Evolutionary conservation across 257 asterid genomes (phyloP).

Genomic region (Schizonepeta tenuifolia): DNA sequence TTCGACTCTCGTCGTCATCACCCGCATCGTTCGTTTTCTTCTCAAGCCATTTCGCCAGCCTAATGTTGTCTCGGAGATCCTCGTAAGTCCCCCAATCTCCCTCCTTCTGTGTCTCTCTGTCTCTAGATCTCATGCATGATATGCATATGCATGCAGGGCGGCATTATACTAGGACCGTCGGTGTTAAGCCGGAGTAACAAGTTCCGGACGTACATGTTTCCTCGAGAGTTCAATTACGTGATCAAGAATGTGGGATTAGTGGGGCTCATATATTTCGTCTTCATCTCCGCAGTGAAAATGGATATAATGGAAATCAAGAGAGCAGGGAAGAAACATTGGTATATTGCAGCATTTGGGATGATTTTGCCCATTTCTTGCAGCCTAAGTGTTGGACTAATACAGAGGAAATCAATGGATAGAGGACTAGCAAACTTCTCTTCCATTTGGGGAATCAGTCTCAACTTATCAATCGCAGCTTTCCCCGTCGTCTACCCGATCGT

Average conservation of each 20-base stretch:
- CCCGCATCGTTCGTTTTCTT: slow-evolving; percentile 48
- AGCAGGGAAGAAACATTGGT: slow-evolving; percentile 60
- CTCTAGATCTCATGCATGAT: not conserved
- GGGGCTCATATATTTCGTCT: slow-evolving; percentile 77
- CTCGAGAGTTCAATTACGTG: slow-evolving; percentile 42
- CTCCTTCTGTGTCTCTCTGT: not conserved
- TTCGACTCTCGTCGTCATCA: slow-evolving; percentile 38
- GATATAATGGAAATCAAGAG: slow-evolving; percentile 43
- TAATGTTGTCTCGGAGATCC: slow-evolving; percentile 59
- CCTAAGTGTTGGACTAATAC: slow-evolving; percentile 31
- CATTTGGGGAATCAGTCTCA: slow-evolving; percentile 52
- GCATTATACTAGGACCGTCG: slow-evolving; percentile 77
- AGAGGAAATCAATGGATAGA: slow-evolving; percentile 39
- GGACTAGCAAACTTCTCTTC: slow-evolving; percentile 46
- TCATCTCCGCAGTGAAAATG: slow-evolving; percentile 67
- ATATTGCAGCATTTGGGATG: slow-evolving; percentile 41
- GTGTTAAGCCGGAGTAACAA: slow-evolving; percentile 50
- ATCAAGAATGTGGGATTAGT: slow-evolving; percentile 56
- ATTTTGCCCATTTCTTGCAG: slow-evolving; percentile 44
- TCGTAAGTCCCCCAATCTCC: slow-evolving; percentile 55
- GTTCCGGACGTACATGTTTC: slow-evolving; percentile 49
- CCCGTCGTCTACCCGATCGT: slow-evolving; percentile 69
- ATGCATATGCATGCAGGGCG: slow-evolving; percentile 53
- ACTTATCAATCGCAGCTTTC: slow-evolving; percentile 57
- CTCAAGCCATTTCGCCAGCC: slow-evolving; percentile 84